Base-by-base conservation (phyloP, 2,329 filamentous ascomycete genomes). In the Botrytis medusae region DNA sequence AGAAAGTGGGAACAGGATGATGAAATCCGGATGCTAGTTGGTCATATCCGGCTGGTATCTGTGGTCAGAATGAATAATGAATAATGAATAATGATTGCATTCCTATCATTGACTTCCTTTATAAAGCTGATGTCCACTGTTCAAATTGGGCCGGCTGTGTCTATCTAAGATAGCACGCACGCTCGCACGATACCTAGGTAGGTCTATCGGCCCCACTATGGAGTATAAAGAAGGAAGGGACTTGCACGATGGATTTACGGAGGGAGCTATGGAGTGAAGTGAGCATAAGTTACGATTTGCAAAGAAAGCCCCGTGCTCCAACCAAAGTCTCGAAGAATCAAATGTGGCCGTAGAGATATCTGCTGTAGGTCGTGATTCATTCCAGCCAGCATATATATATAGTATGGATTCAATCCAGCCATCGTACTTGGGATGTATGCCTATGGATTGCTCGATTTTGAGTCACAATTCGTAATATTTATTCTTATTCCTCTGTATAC, bases 1-100 rank as follows among this genome's bases (percentile, higher is more conserved):
- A 62, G 57, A 51, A 71, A 71, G 69, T 71, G 69, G 69, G 32
- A 44, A 71, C 59, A 16, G 57, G 18, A 48, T 42, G 37, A 44
- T 61, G 54, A 48, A 48, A 42, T 22, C 10, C 20, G 44, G 42
- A 65, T 65, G 42, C 29, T 46, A 44, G 62, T 64, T 64, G 34
- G 37, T n/a, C 60, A 62, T 25, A n/a, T 29, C 25, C 42, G 32
- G 67, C 22, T 51, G 48, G 48, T n/a, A 20, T 60, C 37, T n/a
- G n/a, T 59, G n/a, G 40, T 59, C 37, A 37, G 37, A 7, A 37
- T 37, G 34, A 37, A 37, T 37, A 37, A 37, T 37, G 37, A 37
- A 37, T 37, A 37, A 37, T 37, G 37, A 37, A 69, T 29, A 20
- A 37, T 29, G 64, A 7, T 60, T 25, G 37, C 25, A 34, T 42